Evolutionary conservation across 2,329 filamentous ascomycete species (phyloP), one percentile per base, ranked within the genome.

Genomic region (Fusarium hainanense): DNA sequence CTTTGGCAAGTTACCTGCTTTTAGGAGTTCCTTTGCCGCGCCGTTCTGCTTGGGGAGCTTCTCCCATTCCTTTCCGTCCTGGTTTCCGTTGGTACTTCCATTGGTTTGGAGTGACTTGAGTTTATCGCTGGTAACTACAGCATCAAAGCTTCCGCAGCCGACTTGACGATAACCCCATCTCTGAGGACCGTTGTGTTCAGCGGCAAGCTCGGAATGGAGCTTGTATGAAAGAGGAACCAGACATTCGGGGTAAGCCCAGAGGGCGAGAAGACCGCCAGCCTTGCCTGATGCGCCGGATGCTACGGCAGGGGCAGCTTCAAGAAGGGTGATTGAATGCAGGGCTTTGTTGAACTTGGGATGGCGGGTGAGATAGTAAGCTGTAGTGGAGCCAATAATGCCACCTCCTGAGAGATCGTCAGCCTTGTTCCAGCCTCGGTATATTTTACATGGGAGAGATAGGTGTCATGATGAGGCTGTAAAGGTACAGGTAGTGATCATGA

Each of bases 281-380:
- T 98, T 98, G 42, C 96, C 96, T 11, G 94, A 97, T 40, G 96
- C 95, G 25, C 93, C 95, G n/a, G 93, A 89, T 9, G 96, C 96
- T 69, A 98, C 90, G 46, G 90, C 86, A 21, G 90, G 87, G 5
- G 89, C 90, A 1, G 96, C 94, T 83, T 99, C 96, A 57, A 98
- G 85, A 30, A 99, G 85, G 2, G 92, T 97, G 74, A 98, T 91
- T 55, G 85, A 90, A 78, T 97, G 93, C 55, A 88, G 87, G 23
- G 87, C 81, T 43, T 90, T 89, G 78, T 96, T 87, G 82, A 92
- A 98, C 30, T 87, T 89, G 28, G 93, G 90, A 78, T 98, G 94
- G 69, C 93, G 90, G 4, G 94, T 96, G 44, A 98, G 85, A 77
- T 90, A 98, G 80, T 98, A 98, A 61, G 95, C 94, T 7, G 93